A percentile compares a stretch with the other conserved stretches of the same genome.
phyloP scores from a whole-genome alignment of 129 eudicot species.

The Smallanthus sonchifolius region DNA sequence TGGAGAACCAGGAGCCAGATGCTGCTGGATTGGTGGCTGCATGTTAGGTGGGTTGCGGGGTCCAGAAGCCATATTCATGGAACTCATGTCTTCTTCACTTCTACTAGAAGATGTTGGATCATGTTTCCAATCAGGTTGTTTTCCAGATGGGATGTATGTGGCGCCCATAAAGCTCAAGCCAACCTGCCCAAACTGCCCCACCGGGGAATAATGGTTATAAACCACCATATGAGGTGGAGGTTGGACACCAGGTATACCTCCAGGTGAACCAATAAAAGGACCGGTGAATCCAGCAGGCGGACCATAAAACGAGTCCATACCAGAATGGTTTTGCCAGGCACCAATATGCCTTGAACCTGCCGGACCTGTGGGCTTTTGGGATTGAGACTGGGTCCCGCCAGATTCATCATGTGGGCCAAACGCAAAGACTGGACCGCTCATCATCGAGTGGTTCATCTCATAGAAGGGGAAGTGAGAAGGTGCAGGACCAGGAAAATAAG shows the following conservation, averaged over 20 bases:
- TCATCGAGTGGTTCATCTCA: conserved; percentile 85
- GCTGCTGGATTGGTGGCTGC: conserved; percentile 59
- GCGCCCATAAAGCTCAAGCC: conserved; percentile 98
- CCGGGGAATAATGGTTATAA: conserved; percentile 92
- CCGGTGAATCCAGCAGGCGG: conserved; percentile 76
- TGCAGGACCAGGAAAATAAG: conserved; percentile 70
- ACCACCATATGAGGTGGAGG: conserved; percentile 93
- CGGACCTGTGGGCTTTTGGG: conserved; percentile 48
- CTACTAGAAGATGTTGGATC: conserved; percentile 56
- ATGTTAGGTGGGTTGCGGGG: conserved; percentile 56
- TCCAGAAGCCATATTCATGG: conserved; percentile 51
- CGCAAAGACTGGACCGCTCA: conserved; percentile 77
- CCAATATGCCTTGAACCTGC: conserved; percentile 64
- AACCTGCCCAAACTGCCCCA: conserved; percentile 94
- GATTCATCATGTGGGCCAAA: conserved; percentile 78
- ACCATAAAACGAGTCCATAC: conserved; percentile 82
- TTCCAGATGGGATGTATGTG: conserved; percentile 81
- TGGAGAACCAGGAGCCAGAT: conserved; percentile 85
- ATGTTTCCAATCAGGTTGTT: conserved; percentile 96
- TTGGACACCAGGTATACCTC: conserved; percentile 46
- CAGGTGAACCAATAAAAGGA: conserved; percentile 71
- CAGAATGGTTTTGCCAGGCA: conserved; percentile 85
- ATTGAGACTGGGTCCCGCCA: conserved; percentile 60
- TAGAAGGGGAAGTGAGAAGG: conserved; percentile 89
- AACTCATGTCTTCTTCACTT: conserved; percentile 51